Evolutionary conservation across 2,329 filamentous ascomycete genomes (phyloP), one percentile per base, ranked within the genome.

Genomic region (Teratosphaeria nubilosa): DNA sequence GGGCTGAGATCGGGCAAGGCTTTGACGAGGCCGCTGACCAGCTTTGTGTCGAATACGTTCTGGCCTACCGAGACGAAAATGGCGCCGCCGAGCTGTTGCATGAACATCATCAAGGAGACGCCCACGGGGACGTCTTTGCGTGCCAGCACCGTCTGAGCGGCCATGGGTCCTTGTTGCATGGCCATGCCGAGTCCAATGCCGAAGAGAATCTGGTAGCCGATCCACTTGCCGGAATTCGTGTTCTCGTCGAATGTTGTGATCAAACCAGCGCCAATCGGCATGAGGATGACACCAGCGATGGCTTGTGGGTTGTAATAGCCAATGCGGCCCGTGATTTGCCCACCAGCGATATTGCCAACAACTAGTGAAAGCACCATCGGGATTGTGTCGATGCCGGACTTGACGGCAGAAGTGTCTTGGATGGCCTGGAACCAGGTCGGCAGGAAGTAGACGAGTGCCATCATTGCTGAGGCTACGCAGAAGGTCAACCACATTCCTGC

Each of bases 271-370:
- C 68, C 76, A 34, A 78, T 72, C 9, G 74, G 63, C 70, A 76
- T 75, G 58, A 78, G 59, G 16, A 76, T 61, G 1, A 69, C 69
- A 0, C 60, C 62, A n/a, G 66, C 54, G 32, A 76, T 68, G 66
- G 77, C 75, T 59, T 76, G 76, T 1, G 76, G 75, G 1, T 74
- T 77, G 67, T 78, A 78, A 70, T 78, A 77, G 30, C 76, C 76
- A 22, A 75, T 63, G 2, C 64, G 61, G 3, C 73, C 73, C 11
- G 74, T 70, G n/a, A 65, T 41, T 24, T 63, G 66, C 32, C 75
- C 76, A 27, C 69, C 63, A n/a, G 68, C 16, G 64, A 78, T 72
- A 56, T 71, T 72, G 52, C 75, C 62, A 59, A 77, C 56, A 58
- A 78, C 75, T 9, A 77, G 67, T 9, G 72, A 70, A n/a, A 78